Evolutionary conservation across 2,329 filamentous ascomycete species (phyloP).

Genomic region (Coniochaeta sp.): DNA sequence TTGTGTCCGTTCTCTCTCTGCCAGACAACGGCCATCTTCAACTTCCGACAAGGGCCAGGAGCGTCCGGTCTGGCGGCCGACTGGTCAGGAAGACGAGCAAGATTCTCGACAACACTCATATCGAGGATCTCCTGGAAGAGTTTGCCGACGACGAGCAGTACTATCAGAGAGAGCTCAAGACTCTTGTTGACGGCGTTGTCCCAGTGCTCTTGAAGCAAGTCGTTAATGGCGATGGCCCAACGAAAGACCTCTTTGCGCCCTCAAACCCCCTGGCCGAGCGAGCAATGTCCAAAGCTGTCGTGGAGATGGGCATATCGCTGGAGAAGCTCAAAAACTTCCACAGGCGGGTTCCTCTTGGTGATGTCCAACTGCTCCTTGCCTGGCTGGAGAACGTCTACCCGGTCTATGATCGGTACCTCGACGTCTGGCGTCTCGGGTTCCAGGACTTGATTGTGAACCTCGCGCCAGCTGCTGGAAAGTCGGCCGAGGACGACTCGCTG

Average conservation of each 20-base stretch:
- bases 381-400: slow-evolving; percentile 77
- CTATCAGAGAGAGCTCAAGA: slow-evolving; percentile 86
- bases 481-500: slow-evolving; percentile 54
- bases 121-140: slow-evolving; percentile 71
- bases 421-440: slow-evolving; percentile 87
- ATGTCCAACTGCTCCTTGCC: slow-evolving; percentile 63
- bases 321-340: slow-evolving; percentile 79
- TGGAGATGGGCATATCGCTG: slow-evolving; percentile 86
- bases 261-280: not conserved
- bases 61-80: slow-evolving; percentile 70
- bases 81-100: slow-evolving; percentile 66
- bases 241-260: not conserved
- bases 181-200: slow-evolving; percentile 89
- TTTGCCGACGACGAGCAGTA: slow-evolving; percentile 77
- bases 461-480: slow-evolving; percentile 52
- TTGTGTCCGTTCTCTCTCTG: slow-evolving; percentile 85
- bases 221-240: slow-evolving; percentile 66
- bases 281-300: slow-evolving; percentile 73
- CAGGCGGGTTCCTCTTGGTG: slow-evolving; percentile 67
- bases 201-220: slow-evolving; percentile 85
- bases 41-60: slow-evolving; percentile 52
- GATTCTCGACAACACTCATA: slow-evolving; percentile 58
- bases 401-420: slow-evolving; percentile 79
- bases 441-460: slow-evolving; percentile 92
- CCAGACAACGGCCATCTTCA: slow-evolving; percentile 46